Percentiles rank a stretch among this genome's conserved stretches.
Conservation (phyloP, 2,329 filamentous ascomycete species). For the Fusarium sp. region DNA sequence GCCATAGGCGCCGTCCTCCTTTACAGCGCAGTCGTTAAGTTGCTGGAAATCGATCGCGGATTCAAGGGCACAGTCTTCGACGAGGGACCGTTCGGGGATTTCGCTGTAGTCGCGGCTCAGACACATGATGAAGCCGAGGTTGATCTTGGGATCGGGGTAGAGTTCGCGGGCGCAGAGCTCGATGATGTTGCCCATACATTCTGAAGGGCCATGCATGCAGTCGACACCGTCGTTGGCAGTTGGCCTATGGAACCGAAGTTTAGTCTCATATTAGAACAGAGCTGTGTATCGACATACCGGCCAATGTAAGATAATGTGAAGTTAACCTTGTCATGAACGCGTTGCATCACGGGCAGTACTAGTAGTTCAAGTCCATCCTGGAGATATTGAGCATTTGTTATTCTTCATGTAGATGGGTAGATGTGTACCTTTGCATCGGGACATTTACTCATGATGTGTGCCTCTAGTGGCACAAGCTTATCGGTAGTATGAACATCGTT, state of each 20-base stretch:
- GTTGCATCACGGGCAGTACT: slow-evolving; percentile 86
- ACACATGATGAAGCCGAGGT: slow-evolving; percentile 93
- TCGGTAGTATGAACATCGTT: slow-evolving; percentile 10
- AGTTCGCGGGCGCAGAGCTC: slow-evolving; percentile 87
- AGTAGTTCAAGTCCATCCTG: slow-evolving; percentile 80
- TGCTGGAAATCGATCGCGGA: slow-evolving; percentile 85
- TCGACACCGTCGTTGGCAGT: slow-evolving; percentile 82
- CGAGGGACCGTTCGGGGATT: slow-evolving; percentile 80
- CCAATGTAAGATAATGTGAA: slow-evolving; percentile 93
- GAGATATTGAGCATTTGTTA: slow-evolving; percentile 11
- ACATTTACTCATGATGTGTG: slow-evolving; percentile 97
- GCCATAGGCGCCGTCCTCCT: slow-evolving; percentile 76
- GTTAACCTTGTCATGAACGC: slow-evolving; percentile 82
- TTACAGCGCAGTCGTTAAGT: slow-evolving; percentile 82
- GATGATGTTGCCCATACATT: slow-evolving; percentile 93
- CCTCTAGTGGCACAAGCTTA: slow-evolving; percentile 77
- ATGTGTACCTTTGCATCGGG: slow-evolving; percentile 76
- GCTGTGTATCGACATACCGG: slow-evolving; percentile 56
- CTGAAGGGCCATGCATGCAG: slow-evolving; percentile 87
- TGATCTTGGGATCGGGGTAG: slow-evolving; percentile 85
- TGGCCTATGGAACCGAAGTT: slow-evolving; percentile 54
- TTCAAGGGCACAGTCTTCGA: slow-evolving; percentile 89
- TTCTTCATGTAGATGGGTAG: background rate
- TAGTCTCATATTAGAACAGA: background rate
- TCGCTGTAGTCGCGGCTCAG: slow-evolving; percentile 76